Conservation (phyloP, 78 protist species). For the Guillardia theta region DNA sequence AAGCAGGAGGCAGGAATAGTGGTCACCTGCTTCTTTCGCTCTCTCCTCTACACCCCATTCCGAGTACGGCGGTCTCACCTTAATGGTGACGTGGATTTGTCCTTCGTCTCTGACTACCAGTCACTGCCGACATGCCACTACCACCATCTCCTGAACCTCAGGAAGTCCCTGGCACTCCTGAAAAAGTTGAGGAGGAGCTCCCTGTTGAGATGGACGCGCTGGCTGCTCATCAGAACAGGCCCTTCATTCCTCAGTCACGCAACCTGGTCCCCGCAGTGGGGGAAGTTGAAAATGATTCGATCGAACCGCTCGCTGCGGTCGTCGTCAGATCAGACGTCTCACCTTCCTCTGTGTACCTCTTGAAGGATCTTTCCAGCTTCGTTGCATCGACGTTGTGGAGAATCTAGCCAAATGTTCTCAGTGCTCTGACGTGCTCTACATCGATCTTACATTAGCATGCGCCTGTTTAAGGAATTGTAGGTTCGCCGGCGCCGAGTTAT, state of each 20-base stretch:
- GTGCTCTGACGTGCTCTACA: too few relatives aligned
- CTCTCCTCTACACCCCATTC: not conserved
- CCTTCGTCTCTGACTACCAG: too few relatives aligned
- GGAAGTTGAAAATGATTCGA: slow-evolving; percentile 47
- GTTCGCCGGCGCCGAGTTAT: too few relatives aligned
- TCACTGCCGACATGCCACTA: too few relatives aligned
- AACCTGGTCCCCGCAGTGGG: slow-evolving; percentile 49
- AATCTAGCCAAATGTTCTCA: not conserved
- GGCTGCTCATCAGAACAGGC: not conserved
- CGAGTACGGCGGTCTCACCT: slow-evolving; percentile 19
- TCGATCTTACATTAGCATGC: too few relatives aligned
- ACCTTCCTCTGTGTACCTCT: not conserved
- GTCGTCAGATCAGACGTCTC: not conserved
- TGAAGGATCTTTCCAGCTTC: not conserved
- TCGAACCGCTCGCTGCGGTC: not conserved
- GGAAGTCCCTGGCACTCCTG: not conserved
- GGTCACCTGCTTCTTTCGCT: slow-evolving; percentile 30
- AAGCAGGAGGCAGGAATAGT: too few relatives aligned
- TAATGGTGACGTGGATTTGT: slow-evolving; percentile 22
- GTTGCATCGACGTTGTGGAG: not conserved
- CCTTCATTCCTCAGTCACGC: not conserved
- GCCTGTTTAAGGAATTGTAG: too few relatives aligned
- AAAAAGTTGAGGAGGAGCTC: slow-evolving; percentile 32
- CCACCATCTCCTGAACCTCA: too few relatives aligned
- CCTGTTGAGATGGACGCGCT: slow-evolving; percentile 47